Evolutionary conservation across 768 basidiomycete genomes (phyloP).

Genomic region (Pleurotus pulmonarius): DNA sequence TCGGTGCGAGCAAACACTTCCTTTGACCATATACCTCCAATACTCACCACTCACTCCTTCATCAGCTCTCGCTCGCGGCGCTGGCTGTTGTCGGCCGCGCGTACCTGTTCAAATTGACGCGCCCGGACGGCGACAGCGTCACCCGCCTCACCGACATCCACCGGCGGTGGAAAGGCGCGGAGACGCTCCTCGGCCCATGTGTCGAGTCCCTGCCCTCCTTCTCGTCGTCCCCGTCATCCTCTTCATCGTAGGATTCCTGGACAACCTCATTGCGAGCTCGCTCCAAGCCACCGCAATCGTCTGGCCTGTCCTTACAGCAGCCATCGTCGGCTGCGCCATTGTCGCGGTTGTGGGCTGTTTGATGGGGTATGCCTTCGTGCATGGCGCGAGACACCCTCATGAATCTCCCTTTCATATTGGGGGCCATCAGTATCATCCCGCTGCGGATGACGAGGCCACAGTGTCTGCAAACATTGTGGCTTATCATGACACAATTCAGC

Average conservation of each 20-base stretch:
- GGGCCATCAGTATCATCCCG: not conserved
- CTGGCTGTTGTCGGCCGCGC: conserved; percentile 15
- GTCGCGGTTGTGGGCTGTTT: conserved; percentile 8
- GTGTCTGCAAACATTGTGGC: conserved; percentile 6
- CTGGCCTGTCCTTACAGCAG: conserved; percentile 7
- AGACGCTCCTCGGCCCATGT: conserved; percentile 13
- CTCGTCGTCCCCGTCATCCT: conserved; percentile 15
- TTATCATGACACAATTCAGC: conserved; percentile 14
- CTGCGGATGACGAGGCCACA: not conserved
- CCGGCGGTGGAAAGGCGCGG: conserved; percentile 11
- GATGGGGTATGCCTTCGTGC: not conserved
- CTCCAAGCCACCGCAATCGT: not conserved
- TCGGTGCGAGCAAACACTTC: conserved; percentile 7
- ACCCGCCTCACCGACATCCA: conserved; percentile 14
- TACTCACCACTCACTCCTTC: not conserved
- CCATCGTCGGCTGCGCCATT: conserved; percentile 9
- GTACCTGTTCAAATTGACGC: conserved; percentile 12
- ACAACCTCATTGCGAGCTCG: conserved; percentile 12
- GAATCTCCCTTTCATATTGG: not conserved
- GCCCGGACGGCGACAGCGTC: conserved; percentile 6
- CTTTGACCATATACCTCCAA: not conserved
- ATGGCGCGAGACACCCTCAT: not conserved
- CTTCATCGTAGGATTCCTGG: conserved; percentile 15
- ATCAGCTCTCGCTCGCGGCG: conserved; percentile 14
- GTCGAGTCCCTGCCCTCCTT: conserved; percentile 14